These are phyloP conservation scores for Wallacemonas rigidus DNA, from an alignment of 208 protist species.

Conservation along the genomic window DNA sequence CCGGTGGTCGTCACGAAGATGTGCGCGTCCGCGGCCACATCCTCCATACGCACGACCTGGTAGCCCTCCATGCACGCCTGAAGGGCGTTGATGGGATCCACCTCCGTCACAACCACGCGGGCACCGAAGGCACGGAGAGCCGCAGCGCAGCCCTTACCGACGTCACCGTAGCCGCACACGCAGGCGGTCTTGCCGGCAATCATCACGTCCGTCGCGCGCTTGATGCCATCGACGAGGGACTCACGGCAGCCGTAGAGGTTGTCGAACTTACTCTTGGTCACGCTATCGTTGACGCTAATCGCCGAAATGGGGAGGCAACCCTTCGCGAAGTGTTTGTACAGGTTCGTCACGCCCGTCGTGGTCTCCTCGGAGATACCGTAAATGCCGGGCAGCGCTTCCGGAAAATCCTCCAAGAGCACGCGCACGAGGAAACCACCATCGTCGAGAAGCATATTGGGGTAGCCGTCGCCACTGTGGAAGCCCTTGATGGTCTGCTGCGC, in stretches of 20 bases:
- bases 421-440: slow-evolving; percentile 99
- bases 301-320: slow-evolving; percentile 97
- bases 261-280: slow-evolving; percentile 99
- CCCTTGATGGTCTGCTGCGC: slow-evolving; percentile 94
- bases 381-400: slow-evolving; percentile 92
- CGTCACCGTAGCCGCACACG: slow-evolving; percentile 99
- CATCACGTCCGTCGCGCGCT: slow-evolving; percentile 99
- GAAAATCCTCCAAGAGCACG: slow-evolving; percentile 94
- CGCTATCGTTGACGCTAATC: slow-evolving; percentile 99
- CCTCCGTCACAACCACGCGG: slow-evolving; percentile 98
- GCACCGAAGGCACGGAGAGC: slow-evolving; percentile 96
- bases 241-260: slow-evolving; percentile 99
- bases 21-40: slow-evolving; percentile 87
- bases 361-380: slow-evolving; percentile 99
- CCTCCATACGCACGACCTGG: slow-evolving; percentile 96
- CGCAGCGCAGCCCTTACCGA: slow-evolving; percentile 98
- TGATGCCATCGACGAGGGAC: slow-evolving; percentile 99
- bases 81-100: slow-evolving; percentile 99
- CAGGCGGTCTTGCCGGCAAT: slow-evolving; percentile 98
- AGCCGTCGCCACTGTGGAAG: slow-evolving; percentile 75
- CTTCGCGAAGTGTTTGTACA: slow-evolving; percentile 96
- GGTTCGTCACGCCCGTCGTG: slow-evolving; percentile 99
- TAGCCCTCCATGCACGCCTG: slow-evolving; percentile 99
- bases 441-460: slow-evolving; percentile 99
- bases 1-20: slow-evolving; percentile 99